Evolutionary conservation across 345 rosid genomes (phyloP).

Genomic region (Hibiscus mutabilis): DNA sequence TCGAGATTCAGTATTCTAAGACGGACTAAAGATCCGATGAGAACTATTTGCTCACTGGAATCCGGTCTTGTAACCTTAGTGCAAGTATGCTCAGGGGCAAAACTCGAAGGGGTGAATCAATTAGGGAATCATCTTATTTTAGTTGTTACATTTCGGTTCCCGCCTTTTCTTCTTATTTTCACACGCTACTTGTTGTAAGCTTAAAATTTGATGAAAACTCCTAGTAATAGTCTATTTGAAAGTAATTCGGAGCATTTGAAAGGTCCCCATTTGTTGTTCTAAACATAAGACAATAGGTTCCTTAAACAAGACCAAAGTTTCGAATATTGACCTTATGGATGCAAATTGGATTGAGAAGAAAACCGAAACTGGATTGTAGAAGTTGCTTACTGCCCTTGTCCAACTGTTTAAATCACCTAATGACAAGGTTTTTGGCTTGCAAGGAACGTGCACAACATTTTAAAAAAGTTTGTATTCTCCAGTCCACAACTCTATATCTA

Average conservation of each 20-base stretch:
- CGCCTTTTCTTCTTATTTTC: not conserved
- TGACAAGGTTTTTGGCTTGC: too few relatives aligned
- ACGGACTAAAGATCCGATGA: not conserved
- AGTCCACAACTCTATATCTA: too few relatives aligned
- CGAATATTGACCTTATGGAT: too few relatives aligned
- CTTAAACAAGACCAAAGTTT: too few relatives aligned
- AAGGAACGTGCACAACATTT: too few relatives aligned
- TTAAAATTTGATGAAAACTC: not conserved
- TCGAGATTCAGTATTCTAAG: not conserved
- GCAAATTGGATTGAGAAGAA: too few relatives aligned
- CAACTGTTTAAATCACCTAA: too few relatives aligned
- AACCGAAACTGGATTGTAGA: too few relatives aligned
- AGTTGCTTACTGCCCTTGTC: too few relatives aligned
- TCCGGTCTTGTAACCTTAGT: not conserved
- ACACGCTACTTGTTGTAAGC: not conserved
- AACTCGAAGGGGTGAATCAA: conserved; percentile 24
- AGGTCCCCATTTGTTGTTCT: not conserved
- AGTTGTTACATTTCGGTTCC: not conserved
- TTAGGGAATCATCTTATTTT: not conserved
- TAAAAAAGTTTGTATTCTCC: too few relatives aligned
- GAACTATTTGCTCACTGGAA: not conserved
- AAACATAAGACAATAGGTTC: not conserved
- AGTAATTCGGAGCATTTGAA: not conserved
- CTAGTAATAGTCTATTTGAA: not conserved
- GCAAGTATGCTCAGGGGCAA: conserved; percentile 40